A percentile compares a stretch with the other conserved stretches of the same genome.
phyloP scores from a whole-genome alignment of 257 asterid genomes.

The Coffea canephora region DNA sequence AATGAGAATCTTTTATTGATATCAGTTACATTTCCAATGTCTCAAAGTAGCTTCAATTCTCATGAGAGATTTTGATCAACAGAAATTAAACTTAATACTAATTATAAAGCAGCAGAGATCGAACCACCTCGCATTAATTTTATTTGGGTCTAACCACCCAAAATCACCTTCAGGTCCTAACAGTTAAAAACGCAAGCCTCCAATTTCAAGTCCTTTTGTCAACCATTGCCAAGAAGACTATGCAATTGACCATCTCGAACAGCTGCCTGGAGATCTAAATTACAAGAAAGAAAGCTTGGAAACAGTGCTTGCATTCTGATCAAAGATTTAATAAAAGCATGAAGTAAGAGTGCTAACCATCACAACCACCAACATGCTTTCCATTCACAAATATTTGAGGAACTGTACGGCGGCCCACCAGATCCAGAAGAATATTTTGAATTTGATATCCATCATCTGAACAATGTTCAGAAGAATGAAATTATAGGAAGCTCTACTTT shows the following conservation, averaged over 20 bases:
- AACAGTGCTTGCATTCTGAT: conserved; percentile 1
- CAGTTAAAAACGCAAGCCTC: background rate
- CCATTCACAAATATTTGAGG: conserved; percentile 97
- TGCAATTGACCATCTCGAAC: conserved; percentile 34
- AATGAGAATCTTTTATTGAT: background rate
- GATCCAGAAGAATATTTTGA: conserved; percentile 71
- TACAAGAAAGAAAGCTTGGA: background rate
- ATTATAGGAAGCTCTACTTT: conserved; percentile 1
- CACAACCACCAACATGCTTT: conserved; percentile 94
- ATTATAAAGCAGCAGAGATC: background rate
- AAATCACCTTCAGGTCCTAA: background rate
- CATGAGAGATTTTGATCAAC: background rate
- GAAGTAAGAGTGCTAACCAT: conserved; percentile 46
- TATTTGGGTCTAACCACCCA: background rate
- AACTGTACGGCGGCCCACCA: conserved; percentile 82
- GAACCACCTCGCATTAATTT: background rate
- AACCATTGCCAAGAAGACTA: conserved; percentile 35
- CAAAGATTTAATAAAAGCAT: background rate
- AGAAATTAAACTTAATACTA: background rate
- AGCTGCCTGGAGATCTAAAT: conserved; percentile 42
- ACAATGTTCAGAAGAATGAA: conserved; percentile 17
- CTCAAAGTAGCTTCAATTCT: background rate
- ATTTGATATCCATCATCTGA: conserved; percentile 81
- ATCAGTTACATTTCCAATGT: background rate
- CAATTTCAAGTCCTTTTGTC: conserved; percentile 4